Conservation (phyloP, 1,284 basidiomycete genomes). For the Marasmius fiardii region DNA sequence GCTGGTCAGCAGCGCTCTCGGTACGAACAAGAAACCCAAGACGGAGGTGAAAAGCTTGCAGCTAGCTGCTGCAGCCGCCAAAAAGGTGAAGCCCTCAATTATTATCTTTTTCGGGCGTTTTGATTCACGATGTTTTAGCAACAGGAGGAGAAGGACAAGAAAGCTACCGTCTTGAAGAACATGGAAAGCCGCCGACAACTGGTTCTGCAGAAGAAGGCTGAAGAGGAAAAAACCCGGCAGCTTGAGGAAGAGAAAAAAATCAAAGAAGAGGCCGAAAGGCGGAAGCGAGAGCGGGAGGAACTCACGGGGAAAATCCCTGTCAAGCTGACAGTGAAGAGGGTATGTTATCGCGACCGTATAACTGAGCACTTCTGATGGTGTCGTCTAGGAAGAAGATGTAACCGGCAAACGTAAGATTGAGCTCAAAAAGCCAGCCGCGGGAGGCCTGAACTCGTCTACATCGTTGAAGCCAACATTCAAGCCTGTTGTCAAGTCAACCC, state of each 20-base stretch:
- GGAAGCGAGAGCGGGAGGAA: slow-evolving; percentile 75
- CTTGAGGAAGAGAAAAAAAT: slow-evolving; percentile 66
- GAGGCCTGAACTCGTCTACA: slow-evolving; percentile 3
- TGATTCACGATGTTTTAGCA: slow-evolving; percentile 47
- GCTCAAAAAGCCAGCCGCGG: slow-evolving; percentile 39
- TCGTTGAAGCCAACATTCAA: slow-evolving; percentile 54
- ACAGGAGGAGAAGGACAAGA: slow-evolving; percentile 83
- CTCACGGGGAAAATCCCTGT: slow-evolving; percentile 60
- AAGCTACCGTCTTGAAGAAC: slow-evolving; percentile 68
- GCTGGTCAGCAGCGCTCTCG: slow-evolving; percentile 59
- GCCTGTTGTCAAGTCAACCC: slow-evolving; percentile 29
- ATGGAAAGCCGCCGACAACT: slow-evolving; percentile 76
- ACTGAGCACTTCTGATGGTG: slow-evolving; percentile 1
- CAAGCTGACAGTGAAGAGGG: slow-evolving; percentile 52
- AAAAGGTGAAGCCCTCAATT: slow-evolving; percentile 56
- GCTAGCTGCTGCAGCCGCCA: slow-evolving; percentile 77
- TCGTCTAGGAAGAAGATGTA: slow-evolving; percentile 53
- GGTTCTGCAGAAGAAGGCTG: slow-evolving; percentile 70
- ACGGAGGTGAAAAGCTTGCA: slow-evolving; percentile 81
- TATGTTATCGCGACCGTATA: slow-evolving; percentile 21
- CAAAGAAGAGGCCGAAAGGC: slow-evolving; percentile 66
- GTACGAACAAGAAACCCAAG: slow-evolving; percentile 64
- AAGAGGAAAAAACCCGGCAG: slow-evolving; percentile 66
- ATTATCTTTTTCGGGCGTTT: neutral
- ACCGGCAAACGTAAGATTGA: slow-evolving; percentile 67